These are phyloP conservation scores for Borovskyia barvae DNA, from an alignment of 208 protist species.

Conservation along the genomic window DNA sequence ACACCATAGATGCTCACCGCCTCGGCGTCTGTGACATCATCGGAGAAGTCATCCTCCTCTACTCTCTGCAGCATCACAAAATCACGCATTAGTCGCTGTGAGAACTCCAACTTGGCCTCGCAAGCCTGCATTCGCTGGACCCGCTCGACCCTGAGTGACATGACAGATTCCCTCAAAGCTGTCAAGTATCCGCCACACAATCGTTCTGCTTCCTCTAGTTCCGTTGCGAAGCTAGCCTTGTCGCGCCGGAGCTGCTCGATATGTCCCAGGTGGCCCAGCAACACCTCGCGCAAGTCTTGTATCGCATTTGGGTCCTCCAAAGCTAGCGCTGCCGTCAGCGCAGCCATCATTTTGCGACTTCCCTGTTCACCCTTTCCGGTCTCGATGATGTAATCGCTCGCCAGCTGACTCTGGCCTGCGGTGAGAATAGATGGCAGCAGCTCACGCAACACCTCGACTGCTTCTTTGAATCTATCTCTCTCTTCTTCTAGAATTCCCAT, in stretches of 20 bases:
- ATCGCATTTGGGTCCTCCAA: background rate
- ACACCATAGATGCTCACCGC: slow-evolving; percentile 8
- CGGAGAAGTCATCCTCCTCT: slow-evolving; percentile 4
- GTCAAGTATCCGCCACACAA: slow-evolving; percentile 24
- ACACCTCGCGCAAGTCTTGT: slow-evolving; percentile 5
- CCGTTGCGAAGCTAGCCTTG: slow-evolving; percentile 37
- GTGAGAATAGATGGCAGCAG: slow-evolving; percentile 4
- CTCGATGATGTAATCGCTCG: background rate
- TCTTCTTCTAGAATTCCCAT: background rate
- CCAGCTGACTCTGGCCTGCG: background rate
- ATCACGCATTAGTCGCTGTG: slow-evolving; percentile 31
- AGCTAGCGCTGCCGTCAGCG: background rate
- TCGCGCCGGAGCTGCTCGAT: slow-evolving; percentile 55
- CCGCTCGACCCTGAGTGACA: slow-evolving; percentile 34
- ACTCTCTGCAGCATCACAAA: slow-evolving; percentile 28
- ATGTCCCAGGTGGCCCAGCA: slow-evolving; percentile 15
- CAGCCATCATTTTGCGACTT: background rate
- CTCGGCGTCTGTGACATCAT: slow-evolving; percentile 4
- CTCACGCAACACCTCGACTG: slow-evolving; percentile 5
- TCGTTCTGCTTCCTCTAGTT: slow-evolving; percentile 37
- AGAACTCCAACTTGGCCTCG: slow-evolving; percentile 26
- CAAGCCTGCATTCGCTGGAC: slow-evolving; percentile 28
- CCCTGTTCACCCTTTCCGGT: background rate
- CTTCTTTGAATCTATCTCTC: background rate
- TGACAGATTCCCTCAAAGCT: slow-evolving; percentile 29